Evolutionary conservation across 2,329 filamentous ascomycete species (phyloP).

Genomic region (Diaporthe citri): DNA sequence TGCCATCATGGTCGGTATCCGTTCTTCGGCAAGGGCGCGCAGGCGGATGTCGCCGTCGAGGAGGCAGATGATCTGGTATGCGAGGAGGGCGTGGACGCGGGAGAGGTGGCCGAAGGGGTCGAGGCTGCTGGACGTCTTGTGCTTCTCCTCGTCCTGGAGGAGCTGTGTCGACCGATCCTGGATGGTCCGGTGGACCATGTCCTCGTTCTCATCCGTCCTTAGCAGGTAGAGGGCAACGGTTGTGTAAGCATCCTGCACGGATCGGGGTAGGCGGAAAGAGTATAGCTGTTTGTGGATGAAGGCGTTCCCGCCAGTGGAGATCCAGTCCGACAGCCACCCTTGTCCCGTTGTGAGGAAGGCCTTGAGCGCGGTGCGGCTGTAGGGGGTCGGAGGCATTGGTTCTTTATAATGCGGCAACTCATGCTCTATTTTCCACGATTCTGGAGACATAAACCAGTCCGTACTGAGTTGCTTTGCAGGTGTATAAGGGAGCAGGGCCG

Average conservation of each 20-base stretch:
- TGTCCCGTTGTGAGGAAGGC: slow-evolving; percentile 5
- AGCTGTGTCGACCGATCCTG: slow-evolving; percentile 35
- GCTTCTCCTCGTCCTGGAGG: slow-evolving; percentile 15
- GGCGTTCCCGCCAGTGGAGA: slow-evolving; percentile 43
- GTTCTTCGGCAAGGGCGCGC: slow-evolving; percentile 30
- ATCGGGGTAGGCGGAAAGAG: slow-evolving; percentile 37
- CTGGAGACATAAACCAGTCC: slow-evolving; percentile 37
- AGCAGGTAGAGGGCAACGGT: slow-evolving; percentile 11
- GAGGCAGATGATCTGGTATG: slow-evolving; percentile 34
- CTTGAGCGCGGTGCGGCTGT: slow-evolving; percentile 1
- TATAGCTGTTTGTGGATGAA: slow-evolving; percentile 48
- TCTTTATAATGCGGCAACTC: neutral
- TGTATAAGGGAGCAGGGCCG: neutral
- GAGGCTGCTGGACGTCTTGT: slow-evolving; percentile 26
- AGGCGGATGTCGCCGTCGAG: slow-evolving; percentile 35
- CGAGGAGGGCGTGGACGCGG: slow-evolving; percentile 26
- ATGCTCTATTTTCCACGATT: neutral
- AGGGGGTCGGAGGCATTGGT: neutral
- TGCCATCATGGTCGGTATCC: neutral
- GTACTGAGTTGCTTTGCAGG: neutral
- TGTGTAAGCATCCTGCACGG: slow-evolving; percentile 36
- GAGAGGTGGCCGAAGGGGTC: slow-evolving; percentile 30
- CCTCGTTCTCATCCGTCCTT: slow-evolving; percentile 26
- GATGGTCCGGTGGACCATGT: slow-evolving; percentile 39
- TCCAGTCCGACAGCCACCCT: slow-evolving; percentile 45